Conservation (phyloP, 331 rosid species). For the Saraca asoca region DNA sequence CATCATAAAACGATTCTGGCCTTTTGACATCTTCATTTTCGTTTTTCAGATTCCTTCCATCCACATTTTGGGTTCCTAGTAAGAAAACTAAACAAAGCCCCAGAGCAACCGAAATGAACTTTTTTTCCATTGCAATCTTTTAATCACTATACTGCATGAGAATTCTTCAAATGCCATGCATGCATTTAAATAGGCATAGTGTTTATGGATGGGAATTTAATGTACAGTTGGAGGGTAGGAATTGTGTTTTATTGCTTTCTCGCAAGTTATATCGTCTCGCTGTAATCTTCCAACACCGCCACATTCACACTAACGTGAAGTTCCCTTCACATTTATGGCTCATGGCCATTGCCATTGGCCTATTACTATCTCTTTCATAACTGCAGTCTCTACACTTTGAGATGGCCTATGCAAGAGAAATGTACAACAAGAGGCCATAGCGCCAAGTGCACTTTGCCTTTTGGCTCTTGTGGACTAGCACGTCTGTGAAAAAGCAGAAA, state of each 20-base stretch:
- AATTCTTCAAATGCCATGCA: conserved; percentile 31
- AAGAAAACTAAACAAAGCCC: conserved; percentile 40
- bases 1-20: conserved; percentile 45
- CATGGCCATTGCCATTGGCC: neutral
- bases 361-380: no score
- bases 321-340: conserved; percentile 41
- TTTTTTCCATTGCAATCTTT: conserved; percentile 39
- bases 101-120: conserved; percentile 34
- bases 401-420: no score
- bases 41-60: conserved; percentile 41
- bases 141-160: neutral
- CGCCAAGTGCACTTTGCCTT: no score
- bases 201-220: conserved; percentile 25
- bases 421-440: no score
- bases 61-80: conserved; percentile 30
- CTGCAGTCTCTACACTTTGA: no score
- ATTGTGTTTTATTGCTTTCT: conserved; percentile 30
- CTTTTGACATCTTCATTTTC: conserved; percentile 47
- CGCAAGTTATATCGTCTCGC: conserved; percentile 33
- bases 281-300: conserved; percentile 34
- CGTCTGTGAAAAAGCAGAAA: no score
- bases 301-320: conserved; percentile 44
- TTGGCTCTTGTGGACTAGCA: no score
- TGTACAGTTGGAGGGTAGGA: conserved; percentile 38
- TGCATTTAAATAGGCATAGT: conserved; percentile 35